Conservation (phyloP, 208 protist genomes). For the Leishmania tarentolae region DNA sequence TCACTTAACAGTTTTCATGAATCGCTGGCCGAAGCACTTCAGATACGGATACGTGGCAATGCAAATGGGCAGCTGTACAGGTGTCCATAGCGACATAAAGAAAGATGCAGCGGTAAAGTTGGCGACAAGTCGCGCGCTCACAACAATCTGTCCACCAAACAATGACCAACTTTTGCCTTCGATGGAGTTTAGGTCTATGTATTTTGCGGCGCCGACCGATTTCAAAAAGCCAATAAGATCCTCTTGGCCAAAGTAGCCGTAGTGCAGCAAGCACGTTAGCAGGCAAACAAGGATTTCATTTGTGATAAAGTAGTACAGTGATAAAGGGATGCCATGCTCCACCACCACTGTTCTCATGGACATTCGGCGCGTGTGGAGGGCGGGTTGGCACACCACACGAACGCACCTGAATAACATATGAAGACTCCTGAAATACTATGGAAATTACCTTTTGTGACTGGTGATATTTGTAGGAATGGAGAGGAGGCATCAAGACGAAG, state of each 20-base stretch:
- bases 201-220: constrained; percentile 38
- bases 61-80: constrained; percentile 50
- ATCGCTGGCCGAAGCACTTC: constrained; percentile 2
- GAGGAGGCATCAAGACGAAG: not conserved
- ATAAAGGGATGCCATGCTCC: constrained; percentile 40
- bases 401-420: constrained; percentile 17
- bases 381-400: not conserved
- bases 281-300: constrained; percentile 54
- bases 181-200: constrained; percentile 37
- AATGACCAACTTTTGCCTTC: constrained; percentile 55
- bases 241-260: constrained; percentile 54
- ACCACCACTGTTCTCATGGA: constrained; percentile 34
- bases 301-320: constrained; percentile 55
- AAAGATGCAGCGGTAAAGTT: constrained; percentile 63
- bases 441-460: not conserved
- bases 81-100: constrained; percentile 58
- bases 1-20: not conserved
- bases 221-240: constrained; percentile 53
- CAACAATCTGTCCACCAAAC: constrained; percentile 33
- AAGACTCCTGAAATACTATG: not conserved
- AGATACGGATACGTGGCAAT: constrained; percentile 49
- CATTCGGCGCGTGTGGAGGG: not conserved
- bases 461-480: not conserved
- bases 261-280: constrained; percentile 59
- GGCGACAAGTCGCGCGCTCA: constrained; percentile 50